A percentile compares a stretch with the other conserved stretches of the same genome.
phyloP scores from a whole-genome alignment of 2,329 filamentous ascomycete genomes.

The Xylaria sp. region DNA sequence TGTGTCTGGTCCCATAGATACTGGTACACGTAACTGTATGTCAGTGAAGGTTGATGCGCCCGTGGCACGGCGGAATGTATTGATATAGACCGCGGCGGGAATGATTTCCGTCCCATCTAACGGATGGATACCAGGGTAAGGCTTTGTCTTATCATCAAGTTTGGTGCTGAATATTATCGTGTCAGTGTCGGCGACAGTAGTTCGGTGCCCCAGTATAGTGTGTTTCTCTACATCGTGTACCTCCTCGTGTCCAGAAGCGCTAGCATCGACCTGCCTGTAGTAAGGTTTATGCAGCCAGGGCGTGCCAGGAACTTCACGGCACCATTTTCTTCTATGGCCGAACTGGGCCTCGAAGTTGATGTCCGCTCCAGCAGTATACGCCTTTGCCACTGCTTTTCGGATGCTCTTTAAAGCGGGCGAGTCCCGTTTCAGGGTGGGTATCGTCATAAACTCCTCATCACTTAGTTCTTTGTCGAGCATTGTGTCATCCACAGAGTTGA shows the following conservation, averaged over 20 bases:
- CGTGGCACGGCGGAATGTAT: conserved; percentile 50
- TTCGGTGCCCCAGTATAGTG: conserved; percentile 49
- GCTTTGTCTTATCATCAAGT: conserved; percentile 52
- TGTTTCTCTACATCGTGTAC: conserved; percentile 50
- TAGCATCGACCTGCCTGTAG: conserved; percentile 43
- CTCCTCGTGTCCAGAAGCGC: neutral
- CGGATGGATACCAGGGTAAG: conserved; percentile 53
- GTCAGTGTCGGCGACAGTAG: conserved; percentile 44
- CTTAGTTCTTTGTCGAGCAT: conserved; percentile 44
- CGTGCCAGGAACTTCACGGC: conserved; percentile 37
- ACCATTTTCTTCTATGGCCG: conserved; percentile 22
- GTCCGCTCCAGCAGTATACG: conserved; percentile 6
- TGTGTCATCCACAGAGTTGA: conserved; percentile 55
- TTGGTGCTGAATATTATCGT: conserved; percentile 49
- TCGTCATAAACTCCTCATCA: conserved; percentile 47
- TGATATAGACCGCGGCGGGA: conserved; percentile 54
- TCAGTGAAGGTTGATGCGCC: conserved; percentile 45
- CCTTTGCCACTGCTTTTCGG: conserved; percentile 16
- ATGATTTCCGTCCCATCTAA: conserved; percentile 56
- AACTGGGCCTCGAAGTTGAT: conserved; percentile 24
- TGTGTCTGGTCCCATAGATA: conserved; percentile 47
- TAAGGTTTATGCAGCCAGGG: conserved; percentile 41
- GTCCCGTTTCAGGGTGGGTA: conserved; percentile 49
- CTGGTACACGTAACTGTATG: conserved; percentile 50
- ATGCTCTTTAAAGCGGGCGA: neutral